A percentile compares a stretch with the other conserved stretches of the same genome.
phyloP scores from a whole-genome alignment of 345 rosid genomes.

The Linum tenue region DNA sequence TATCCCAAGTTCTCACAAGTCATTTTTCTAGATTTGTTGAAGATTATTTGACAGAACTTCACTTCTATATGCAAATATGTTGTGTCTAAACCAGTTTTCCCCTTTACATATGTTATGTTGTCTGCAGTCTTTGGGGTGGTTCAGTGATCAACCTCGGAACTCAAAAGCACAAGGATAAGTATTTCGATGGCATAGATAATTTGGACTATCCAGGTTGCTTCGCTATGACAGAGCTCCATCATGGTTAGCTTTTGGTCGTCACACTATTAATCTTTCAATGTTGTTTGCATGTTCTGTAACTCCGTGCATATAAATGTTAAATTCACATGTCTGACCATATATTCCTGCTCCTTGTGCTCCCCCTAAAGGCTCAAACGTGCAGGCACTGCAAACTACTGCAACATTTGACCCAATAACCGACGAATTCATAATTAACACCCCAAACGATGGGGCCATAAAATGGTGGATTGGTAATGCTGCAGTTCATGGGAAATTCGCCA shows the following conservation, averaged over 20 bases:
- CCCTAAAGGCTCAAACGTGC: conserved; percentile 78
- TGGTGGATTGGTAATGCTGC: conserved; percentile 99
- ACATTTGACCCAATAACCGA: conserved; percentile 74
- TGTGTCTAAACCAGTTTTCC: not conserved
- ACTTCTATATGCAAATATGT: not conserved
- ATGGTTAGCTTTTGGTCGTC: conserved; percentile 40
- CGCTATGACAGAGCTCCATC: conserved; percentile 99
- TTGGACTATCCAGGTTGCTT: conserved; percentile 90
- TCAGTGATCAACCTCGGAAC: conserved; percentile 89
- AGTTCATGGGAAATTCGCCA: conserved; percentile 91
- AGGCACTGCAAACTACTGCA: conserved; percentile 86
- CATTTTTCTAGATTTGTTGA: not conserved
- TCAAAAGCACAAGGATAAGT: conserved; percentile 87
- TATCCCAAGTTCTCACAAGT: not conserved
- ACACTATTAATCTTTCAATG: not conserved
- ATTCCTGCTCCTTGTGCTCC: conserved; percentile 36
- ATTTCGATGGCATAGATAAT: conserved; percentile 71
- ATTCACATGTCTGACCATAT: conserved; percentile 14
- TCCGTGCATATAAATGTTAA: not conserved
- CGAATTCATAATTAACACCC: conserved; percentile 74
- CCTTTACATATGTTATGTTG: not conserved
- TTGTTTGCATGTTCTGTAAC: not conserved
- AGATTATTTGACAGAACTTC: not conserved
- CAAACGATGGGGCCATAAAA: conserved; percentile 90
- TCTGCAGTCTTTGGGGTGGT: conserved; percentile 96